Evolutionary conservation across 306 rosid species (phyloP).

Genomic region (Lathyrus sativus): DNA sequence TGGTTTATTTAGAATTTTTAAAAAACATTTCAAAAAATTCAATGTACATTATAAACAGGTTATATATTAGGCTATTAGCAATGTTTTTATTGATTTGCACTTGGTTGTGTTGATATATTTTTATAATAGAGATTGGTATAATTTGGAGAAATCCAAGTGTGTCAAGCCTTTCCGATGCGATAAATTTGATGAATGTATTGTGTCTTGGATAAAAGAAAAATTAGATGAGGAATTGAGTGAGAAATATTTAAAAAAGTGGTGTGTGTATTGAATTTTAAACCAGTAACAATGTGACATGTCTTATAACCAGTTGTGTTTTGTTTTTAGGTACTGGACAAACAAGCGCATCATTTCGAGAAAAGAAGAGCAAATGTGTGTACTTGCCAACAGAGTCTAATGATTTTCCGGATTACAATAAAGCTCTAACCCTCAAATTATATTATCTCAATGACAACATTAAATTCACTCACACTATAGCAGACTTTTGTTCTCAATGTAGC

Average conservation of each 20-base stretch:
- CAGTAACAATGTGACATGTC: conserved; percentile 38
- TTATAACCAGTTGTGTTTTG: too few relatives aligned
- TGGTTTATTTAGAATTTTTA: too few relatives aligned
- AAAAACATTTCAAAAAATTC: too few relatives aligned
- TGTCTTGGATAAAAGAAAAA: conserved; percentile 39
- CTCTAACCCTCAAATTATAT: too few relatives aligned
- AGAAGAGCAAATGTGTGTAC: conserved; percentile 70
- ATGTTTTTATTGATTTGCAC: conserved; percentile 16
- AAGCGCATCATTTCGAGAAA: conserved; percentile 53
- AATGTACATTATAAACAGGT: too few relatives aligned
- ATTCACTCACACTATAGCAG: too few relatives aligned
- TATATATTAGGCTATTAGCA: not conserved
- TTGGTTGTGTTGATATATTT: conserved; percentile 36
- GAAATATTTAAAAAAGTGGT: conserved; percentile 39
- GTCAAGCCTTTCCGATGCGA: conserved; percentile 94
- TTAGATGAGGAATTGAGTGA: conserved; percentile 38
- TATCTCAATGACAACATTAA: too few relatives aligned
- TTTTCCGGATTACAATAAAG: conserved; percentile 67
- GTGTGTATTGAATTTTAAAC: conserved; percentile 23
- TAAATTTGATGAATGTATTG: conserved; percentile 93
- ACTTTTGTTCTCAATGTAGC: too few relatives aligned
- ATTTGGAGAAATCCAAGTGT: conserved; percentile 96
- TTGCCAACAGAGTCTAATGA: conserved; percentile 74
- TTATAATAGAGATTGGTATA: conserved; percentile 65
- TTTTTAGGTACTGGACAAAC: conserved; percentile 64